phyloP scores from a whole-genome alignment of 2,329 filamentous ascomycete species.

The Colletotrichum incanum region DNA sequence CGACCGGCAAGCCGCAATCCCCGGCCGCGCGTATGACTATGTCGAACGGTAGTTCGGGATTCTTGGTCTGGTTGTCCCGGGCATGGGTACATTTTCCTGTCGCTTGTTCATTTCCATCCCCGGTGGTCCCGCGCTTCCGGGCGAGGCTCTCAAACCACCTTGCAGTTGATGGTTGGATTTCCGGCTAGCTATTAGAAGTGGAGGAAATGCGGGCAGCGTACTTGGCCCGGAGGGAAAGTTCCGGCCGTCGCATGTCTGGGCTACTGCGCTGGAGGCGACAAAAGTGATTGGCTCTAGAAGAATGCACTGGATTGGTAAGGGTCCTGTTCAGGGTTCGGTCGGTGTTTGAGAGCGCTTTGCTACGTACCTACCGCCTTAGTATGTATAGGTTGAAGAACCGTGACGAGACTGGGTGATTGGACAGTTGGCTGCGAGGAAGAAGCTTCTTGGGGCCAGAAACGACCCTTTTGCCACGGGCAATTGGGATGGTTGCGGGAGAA shows the following conservation, averaged over 20 bases:
- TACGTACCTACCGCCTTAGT: neutral
- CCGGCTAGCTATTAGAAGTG: neutral
- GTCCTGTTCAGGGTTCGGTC: constrained; percentile 16
- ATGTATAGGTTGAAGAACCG: neutral
- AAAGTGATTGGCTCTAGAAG: constrained; percentile 9
- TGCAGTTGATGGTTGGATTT: constrained; percentile 2
- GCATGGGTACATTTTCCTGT: neutral
- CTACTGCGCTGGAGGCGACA: neutral
- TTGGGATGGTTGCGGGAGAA: neutral
- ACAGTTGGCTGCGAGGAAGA: constrained; percentile 1
- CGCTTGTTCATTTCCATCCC: constrained; percentile 8
- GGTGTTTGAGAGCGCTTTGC: neutral
- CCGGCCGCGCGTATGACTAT: constrained; percentile 10
- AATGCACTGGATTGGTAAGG: constrained; percentile 10
- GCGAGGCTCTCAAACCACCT: neutral
- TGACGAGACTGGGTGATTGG: neutral
- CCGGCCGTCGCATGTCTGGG: constrained; percentile 20
- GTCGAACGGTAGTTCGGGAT: constrained; percentile 8
- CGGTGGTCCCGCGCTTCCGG: neutral
- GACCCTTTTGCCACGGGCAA: constrained; percentile 8
- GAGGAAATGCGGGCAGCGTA: neutral
- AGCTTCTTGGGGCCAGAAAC: constrained; percentile 1
- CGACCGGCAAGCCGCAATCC: constrained; percentile 24
- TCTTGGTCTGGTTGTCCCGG: neutral
- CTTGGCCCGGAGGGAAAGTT: constrained; percentile 32